Evolutionary conservation across 768 basidiomycete genomes (phyloP), one percentile per base, ranked within the genome.

Genomic region (Rubroboletus pulcherrimus): DNA sequence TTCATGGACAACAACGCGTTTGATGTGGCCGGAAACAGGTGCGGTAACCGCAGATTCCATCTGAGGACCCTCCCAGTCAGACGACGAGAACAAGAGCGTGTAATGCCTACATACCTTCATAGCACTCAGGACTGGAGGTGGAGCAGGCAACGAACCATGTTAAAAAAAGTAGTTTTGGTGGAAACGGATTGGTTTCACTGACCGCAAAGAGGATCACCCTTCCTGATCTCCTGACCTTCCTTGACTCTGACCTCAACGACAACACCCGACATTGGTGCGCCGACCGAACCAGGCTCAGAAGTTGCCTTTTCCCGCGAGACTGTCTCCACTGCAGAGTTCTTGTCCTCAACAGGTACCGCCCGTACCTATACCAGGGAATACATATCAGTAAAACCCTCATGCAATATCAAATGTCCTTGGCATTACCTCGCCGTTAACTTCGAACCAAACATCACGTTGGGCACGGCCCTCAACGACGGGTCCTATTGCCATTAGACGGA

Each of bases 1-100:
- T 82, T 94, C 90, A 59, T 86, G 84, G 50, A 98, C 93, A 49
- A 86, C 83, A 30, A 99, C 91, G 40, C 96, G 88, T 76, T 93
- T 94, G 75, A 98, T 81, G 72, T 94, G 93, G 42, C 97, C 97
- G 49, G 94, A 94, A 42, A 98, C 96, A 26, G 97, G 95, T 30
- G 94, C 90, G 31, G 93, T 96, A 44, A 98, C 93, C 59, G 91
- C 86, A 59, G 91, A 93, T 77, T 99, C 96, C 96, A 98, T 98
- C 93, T 95, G 66, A 63, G 63, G 59, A 65, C 60, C 54, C 29
- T 43, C 53, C 19, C 37, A 11, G 61, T 68, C 56, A 66, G 63
- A 38, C 46, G n/a, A 35, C 33, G 53, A 47, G 51, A 39, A 40
- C 35, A 39, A 48, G 17, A 31, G 11, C 17, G 44, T n/a, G 41